A percentile compares a stretch with the other conserved stretches of the same genome.
Evolutionary conservation across 495 filamentous ascomycete genomes (phyloP).

Genomic region (Polyplosphaeria fusca): DNA sequence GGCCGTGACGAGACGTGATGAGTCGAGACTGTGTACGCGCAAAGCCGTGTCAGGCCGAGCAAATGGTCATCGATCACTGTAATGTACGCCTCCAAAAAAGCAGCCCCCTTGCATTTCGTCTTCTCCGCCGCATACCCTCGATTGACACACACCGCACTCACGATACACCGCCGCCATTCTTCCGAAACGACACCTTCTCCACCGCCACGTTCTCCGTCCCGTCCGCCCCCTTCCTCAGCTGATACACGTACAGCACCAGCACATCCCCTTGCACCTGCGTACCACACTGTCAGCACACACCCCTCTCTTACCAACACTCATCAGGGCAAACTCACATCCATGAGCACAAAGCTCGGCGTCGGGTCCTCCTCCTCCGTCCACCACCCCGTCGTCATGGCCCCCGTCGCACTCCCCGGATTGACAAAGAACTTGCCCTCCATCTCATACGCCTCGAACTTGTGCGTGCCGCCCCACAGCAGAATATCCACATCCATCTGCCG

Average conservation of each 20-base stretch:
- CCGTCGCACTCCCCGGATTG: conserved; percentile 93
- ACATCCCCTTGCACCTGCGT: conserved; percentile 97
- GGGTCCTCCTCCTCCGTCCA: conserved; percentile 73
- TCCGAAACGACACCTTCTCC: conserved; percentile 96
- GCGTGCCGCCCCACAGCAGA: conserved; percentile 94
- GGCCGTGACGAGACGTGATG: no score
- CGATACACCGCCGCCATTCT: conserved; percentile 53
- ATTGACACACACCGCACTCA: no score
- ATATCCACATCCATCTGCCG: conserved; percentile 97
- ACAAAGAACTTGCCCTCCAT: conserved; percentile 98
- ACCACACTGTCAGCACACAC: conserved; percentile 93
- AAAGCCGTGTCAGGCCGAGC: no score
- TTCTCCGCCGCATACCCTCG: no score
- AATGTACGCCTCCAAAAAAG: no score
- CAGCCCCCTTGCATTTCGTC: no score
- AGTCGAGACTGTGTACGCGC: no score
- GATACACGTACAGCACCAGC: conserved; percentile 95
- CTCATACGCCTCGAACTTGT: conserved; percentile 96
- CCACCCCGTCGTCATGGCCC: conserved; percentile 73
- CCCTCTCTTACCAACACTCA: conserved; percentile 92
- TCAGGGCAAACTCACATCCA: conserved; percentile 67
- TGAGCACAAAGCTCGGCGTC: conserved; percentile 93
- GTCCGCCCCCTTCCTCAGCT: conserved; percentile 82
- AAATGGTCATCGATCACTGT: no score
- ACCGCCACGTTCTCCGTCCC: conserved; percentile 90